Evolutionary conservation across 192 early-diverging fungal species (phyloP), one percentile per base, ranked within the genome.

Genomic region (Coemansia sp.): DNA sequence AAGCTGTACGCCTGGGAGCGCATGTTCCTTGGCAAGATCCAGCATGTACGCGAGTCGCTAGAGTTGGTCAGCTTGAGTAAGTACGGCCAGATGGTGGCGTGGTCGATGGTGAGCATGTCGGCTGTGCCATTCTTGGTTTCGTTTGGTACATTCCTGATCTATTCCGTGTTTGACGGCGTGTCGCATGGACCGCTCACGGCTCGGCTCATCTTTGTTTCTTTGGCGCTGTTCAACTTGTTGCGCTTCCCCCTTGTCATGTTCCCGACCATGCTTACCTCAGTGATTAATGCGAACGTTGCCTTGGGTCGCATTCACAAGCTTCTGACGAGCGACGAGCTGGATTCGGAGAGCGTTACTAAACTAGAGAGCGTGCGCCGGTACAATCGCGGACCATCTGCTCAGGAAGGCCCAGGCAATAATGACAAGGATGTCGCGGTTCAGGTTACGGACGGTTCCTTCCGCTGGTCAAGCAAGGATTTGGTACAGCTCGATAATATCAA

Each of bases 1-100:
- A 98, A 97, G 75, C 85, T 98, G 38, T 98, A 97, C 72, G 95
- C 97, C 22, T 98, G 95, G 94, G 95, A 95, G 75, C 76, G 79
- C 0, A 85, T 92, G 22, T 96, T 97, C 69, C 72, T 93, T 55
- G 79, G 92, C 2, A 69, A 75, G 66, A 86, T 91, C 40, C 69
- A 66, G n/a, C 58, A 85, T 34, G 87, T 97, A 38, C 87, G 97
- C 44, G 88, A 90, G 73, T 89, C 92, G 58, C 60, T 88, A 20
- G 95, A 97, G 79, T 77, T 98, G 68, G 76, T 66, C 39, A 94
- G 89, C 18, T 78, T 98, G 60, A 89, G 87, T 71, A 90, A 88
- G 64, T 90, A 94, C 67, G 94, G 92, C 58, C 79, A 81, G 40
- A 76, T 97, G 15, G 81, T 81, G 29, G 88, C 96, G 0, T 70